A percentile compares a stretch with the other conserved stretches of the same genome.
Evolutionary conservation across 441 rosid species (phyloP).

Genomic region (Corymbia citriodora): DNA sequence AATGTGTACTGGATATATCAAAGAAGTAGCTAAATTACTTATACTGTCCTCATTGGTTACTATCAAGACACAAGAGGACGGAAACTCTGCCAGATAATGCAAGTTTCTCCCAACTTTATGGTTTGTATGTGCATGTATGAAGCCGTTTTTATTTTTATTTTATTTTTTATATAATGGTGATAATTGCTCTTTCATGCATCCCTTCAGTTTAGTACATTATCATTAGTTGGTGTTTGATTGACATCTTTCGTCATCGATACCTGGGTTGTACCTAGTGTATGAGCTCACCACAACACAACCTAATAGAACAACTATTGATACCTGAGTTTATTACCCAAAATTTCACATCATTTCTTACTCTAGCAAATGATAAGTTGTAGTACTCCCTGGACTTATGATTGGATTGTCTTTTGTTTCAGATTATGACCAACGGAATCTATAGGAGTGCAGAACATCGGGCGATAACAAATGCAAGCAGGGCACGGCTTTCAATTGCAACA

Average conservation of each 20-base stretch:
- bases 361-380: not conserved
- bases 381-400: not conserved
- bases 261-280: not conserved
- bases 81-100: not conserved
- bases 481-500: constrained; percentile 72
- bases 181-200: not conserved
- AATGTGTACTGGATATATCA: not conserved
- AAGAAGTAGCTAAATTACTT: not conserved
- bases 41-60: not conserved
- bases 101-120: not conserved
- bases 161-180: not conserved
- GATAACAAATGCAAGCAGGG: constrained; percentile 48
- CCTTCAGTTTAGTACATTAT: not conserved
- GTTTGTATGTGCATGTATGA: not conserved
- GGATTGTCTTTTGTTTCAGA: constrained; percentile 22
- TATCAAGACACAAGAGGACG: not conserved
- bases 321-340: not conserved
- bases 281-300: not conserved
- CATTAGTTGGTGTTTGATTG: not conserved
- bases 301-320: not conserved
- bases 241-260: not conserved
- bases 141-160: not conserved
- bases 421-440: constrained; percentile 75
- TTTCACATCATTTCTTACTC: not conserved
- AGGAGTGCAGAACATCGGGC: constrained; percentile 69